Percentiles rank a stretch among this genome's conserved stretches.
Evolutionary conservation across 2,329 filamentous ascomycete species (phyloP).

Genomic region (Colletotrichum spinosum): DNA sequence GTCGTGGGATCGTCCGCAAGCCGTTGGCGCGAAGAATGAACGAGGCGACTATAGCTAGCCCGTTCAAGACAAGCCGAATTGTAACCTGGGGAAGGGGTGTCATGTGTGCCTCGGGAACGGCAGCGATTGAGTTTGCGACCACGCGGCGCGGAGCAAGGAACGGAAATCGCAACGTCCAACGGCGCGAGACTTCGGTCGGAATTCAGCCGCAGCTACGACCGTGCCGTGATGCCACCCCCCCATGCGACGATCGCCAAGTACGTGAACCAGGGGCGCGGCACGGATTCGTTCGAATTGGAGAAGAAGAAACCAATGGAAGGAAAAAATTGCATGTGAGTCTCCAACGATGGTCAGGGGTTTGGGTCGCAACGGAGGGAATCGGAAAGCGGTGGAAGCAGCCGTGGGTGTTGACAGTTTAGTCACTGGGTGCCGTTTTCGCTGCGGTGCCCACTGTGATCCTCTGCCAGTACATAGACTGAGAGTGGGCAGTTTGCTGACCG

Average conservation of each 20-base stretch:
- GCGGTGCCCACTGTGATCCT: conserved; percentile 8
- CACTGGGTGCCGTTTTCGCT: conserved; percentile 2
- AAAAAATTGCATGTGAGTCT: conserved; percentile 31
- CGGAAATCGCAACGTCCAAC: not conserved
- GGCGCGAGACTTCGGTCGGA: conserved; percentile 1
- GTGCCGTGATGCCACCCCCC: conserved; percentile 10
- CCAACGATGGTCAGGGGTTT: conserved; percentile 18
- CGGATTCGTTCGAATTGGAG: not conserved
- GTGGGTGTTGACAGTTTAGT: conserved; percentile 18
- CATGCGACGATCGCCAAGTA: conserved; percentile 25
- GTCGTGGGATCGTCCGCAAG: too few species aligned
- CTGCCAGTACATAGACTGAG: not conserved
- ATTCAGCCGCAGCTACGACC: conserved; percentile 10
- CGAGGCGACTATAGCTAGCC: not conserved
- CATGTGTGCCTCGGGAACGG: not conserved
- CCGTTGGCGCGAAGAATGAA: not conserved
- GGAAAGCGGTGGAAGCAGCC: conserved; percentile 7
- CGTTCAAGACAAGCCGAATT: not conserved
- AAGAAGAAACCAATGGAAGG: conserved; percentile 19
- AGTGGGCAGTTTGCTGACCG: conserved; percentile 27
- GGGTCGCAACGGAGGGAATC: conserved; percentile 9
- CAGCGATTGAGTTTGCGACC: conserved; percentile 10
- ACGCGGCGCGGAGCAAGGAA: conserved; percentile 1
- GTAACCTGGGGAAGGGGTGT: not conserved
- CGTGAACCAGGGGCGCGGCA: not conserved